Evolutionary conservation across 495 filamentous ascomycete genomes (phyloP).

Genomic region (Tuber melanosporum): DNA sequence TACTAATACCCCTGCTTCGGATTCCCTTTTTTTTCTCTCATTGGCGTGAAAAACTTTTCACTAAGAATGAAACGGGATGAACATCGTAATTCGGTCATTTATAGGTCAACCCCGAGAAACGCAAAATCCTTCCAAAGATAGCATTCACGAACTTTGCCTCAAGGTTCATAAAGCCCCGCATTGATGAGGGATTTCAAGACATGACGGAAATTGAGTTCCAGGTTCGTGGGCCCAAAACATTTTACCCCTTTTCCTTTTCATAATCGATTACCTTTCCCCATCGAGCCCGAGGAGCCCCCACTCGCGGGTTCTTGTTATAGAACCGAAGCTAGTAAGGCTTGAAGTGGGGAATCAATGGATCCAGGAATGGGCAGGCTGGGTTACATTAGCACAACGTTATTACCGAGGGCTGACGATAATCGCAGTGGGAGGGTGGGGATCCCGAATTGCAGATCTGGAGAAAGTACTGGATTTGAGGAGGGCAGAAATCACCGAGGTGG

Average conservation of each 20-base stretch:
- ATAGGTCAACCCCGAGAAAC: constrained; percentile 74
- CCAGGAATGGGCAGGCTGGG: background rate
- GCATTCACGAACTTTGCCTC: constrained; percentile 70
- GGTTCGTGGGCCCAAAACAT: constrained; percentile 41
- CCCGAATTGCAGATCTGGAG: constrained; percentile 57
- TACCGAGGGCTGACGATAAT: constrained; percentile 24
- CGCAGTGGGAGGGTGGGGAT: constrained; percentile 53
- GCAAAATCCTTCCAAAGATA: constrained; percentile 64
- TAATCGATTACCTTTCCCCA: background rate
- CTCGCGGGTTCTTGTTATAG: background rate
- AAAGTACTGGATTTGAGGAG: constrained; percentile 61
- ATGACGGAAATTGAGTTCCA: constrained; percentile 55
- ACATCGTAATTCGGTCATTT: constrained; percentile 14
- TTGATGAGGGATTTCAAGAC: constrained; percentile 77
- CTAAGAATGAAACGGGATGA: constrained; percentile 1
- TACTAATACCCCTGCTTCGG: background rate
- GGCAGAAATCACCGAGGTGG: background rate
- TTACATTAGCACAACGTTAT: constrained; percentile 1
- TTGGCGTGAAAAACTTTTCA: constrained; percentile 1
- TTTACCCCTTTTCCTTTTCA: constrained; percentile 13
- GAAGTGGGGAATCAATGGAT: background rate
- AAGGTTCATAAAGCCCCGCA: constrained; percentile 63
- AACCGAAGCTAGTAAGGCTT: background rate
- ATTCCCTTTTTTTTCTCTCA: background rate
- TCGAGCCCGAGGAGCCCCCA: constrained; percentile 5